Percentiles rank a stretch among this genome's conserved stretches.
Conservation (phyloP, 2,329 filamentous ascomycete genomes). For the Talaromyces albobiverticillius region DNA sequence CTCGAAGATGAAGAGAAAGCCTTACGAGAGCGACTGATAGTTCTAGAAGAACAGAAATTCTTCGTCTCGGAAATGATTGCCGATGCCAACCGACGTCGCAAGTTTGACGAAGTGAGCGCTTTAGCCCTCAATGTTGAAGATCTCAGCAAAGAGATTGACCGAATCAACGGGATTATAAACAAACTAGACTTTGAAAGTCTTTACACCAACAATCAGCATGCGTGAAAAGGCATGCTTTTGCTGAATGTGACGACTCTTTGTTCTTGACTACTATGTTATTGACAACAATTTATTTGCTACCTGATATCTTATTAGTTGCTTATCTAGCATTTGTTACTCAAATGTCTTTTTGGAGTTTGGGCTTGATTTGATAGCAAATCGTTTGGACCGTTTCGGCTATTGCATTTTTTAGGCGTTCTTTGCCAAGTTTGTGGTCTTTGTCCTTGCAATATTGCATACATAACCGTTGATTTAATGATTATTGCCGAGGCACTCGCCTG, state of each 20-base stretch:
- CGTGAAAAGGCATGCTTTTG: background rate
- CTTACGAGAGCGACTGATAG: conserved; percentile 72
- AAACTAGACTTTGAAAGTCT: conserved; percentile 62
- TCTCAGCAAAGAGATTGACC: conserved; percentile 72
- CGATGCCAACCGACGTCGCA: conserved; percentile 68
- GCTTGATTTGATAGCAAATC: too few relatives aligned
- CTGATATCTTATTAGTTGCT: background rate
- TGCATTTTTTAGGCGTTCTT: conserved; percentile 5
- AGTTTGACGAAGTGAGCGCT: conserved; percentile 83
- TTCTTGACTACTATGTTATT: background rate
- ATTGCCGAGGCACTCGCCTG: background rate
- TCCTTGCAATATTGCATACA: background rate
- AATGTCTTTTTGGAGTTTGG: background rate
- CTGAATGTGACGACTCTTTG: background rate
- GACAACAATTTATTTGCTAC: background rate
- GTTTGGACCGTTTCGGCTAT: background rate
- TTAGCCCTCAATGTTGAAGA: conserved; percentile 79
- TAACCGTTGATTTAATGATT: background rate
- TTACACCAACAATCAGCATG: conserved; percentile 34
- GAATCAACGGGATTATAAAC: conserved; percentile 61
- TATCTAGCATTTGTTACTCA: background rate
- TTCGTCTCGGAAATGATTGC: conserved; percentile 83
- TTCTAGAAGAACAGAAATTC: conserved; percentile 88
- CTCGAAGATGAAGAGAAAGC: conserved; percentile 82
- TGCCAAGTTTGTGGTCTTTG: background rate